Evolutionary conservation across 352 stramenopile genomes (phyloP).

Genomic region (Lagenidium sp.): DNA sequence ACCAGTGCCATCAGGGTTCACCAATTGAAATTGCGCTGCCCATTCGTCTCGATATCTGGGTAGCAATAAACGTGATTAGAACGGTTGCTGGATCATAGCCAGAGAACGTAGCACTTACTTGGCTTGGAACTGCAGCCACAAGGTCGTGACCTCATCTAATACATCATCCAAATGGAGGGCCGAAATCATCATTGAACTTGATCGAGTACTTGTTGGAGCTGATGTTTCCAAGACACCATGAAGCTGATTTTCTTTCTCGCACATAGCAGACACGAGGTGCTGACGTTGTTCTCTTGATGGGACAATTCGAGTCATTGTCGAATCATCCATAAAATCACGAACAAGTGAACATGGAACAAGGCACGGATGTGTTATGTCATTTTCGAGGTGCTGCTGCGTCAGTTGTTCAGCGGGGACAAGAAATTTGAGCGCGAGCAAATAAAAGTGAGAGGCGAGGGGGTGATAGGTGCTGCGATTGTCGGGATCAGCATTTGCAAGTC

Average conservation of each 20-base stretch:
- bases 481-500: constrained; percentile 29
- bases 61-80: neutral
- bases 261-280: constrained; percentile 19
- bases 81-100: no score
- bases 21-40: constrained; percentile 45
- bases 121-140: constrained; percentile 59
- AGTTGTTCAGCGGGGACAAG: no score
- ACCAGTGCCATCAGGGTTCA: constrained; percentile 48
- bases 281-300: constrained; percentile 36
- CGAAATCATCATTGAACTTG: no score
- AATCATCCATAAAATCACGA: constrained; percentile 33
- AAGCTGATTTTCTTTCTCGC: constrained; percentile 16
- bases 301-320: constrained; percentile 34
- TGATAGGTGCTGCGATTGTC: constrained; percentile 19
- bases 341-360: constrained; percentile 28
- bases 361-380: constrained; percentile 34
- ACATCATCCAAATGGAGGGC: constrained; percentile 57
- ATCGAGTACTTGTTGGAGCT: neutral
- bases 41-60: constrained; percentile 48
- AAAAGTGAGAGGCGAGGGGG: constrained; percentile 45
- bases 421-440: constrained; percentile 32
- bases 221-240: constrained; percentile 12
- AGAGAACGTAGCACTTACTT: constrained; percentile 18
- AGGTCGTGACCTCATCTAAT: constrained; percentile 56
- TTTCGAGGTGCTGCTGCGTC: constrained; percentile 28